Evolutionary conservation across 805 yeast species (phyloP).

Genomic region (Kodamaea fukazawae): DNA sequence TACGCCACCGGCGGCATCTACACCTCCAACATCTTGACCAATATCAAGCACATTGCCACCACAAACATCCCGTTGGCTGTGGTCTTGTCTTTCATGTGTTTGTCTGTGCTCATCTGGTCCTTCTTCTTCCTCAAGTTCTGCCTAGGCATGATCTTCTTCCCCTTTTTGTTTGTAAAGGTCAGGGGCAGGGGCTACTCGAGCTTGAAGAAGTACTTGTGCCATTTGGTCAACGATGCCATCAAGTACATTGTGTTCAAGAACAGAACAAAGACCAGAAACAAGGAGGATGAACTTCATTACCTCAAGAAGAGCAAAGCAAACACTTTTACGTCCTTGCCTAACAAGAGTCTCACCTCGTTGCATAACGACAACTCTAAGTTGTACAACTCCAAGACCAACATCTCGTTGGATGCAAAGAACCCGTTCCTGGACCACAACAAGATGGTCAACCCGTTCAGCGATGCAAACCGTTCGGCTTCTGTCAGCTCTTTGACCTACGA

Average conservation of each 20-base stretch:
- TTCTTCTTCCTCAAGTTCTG: constrained; percentile 57
- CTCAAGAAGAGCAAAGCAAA: constrained; percentile 6
- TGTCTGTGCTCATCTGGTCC: constrained; percentile 73
- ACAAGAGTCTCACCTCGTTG: constrained; percentile 1
- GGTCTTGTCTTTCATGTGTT: constrained; percentile 70
- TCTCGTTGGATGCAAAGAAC: background rate
- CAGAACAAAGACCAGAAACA: constrained; percentile 4
- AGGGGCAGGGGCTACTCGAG: constrained; percentile 38
- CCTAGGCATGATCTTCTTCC: constrained; percentile 50
- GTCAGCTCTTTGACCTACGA: constrained; percentile 7
- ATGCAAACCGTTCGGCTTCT: constrained; percentile 5
- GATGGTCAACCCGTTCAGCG: too few species aligned
- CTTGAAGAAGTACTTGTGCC: constrained; percentile 61
- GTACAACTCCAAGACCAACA: background rate
- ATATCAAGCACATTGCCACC: constrained; percentile 57
- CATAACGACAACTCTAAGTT: constrained; percentile 6
- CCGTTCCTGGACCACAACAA: constrained; percentile 5
- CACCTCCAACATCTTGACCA: constrained; percentile 38
- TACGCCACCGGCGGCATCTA: constrained; percentile 49
- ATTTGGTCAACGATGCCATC: constrained; percentile 56
- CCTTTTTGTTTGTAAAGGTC: constrained; percentile 50
- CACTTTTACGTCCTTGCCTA: constrained; percentile 2
- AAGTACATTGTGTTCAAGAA: constrained; percentile 46
- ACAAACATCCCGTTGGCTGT: constrained; percentile 64
- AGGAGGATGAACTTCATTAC: constrained; percentile 3